These are phyloP conservation scores for Pinus tabuliformis DNA, from an alignment of 75 land plant genomes.

Conservation along the genomic window DNA sequence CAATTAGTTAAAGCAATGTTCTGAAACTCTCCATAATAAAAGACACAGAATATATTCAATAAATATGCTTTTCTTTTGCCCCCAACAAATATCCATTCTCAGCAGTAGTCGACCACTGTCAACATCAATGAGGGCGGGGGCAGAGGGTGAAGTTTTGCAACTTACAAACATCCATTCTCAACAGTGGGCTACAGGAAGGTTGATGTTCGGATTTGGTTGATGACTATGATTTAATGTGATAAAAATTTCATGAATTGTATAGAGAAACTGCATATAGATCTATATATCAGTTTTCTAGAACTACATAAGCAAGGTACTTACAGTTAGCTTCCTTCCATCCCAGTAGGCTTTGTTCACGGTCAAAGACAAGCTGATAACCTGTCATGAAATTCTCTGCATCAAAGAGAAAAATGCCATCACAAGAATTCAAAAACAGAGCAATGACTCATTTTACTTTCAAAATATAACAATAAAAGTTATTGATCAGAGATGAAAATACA, in stretches of 20 bases:
- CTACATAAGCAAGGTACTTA: conserved; percentile 12
- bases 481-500: neutral
- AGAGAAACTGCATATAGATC: neutral
- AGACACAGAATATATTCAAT: neutral
- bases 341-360: conserved; percentile 21
- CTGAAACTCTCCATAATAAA: neutral
- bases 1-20: neutral
- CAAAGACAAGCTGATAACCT: conserved; percentile 32
- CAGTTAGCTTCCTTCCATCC: conserved; percentile 36
- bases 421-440: neutral
- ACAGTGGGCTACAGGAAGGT: neutral
- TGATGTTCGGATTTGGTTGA: neutral
- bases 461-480: neutral
- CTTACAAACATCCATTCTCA: neutral
- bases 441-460: neutral
- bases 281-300: neutral
- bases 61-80: no score
- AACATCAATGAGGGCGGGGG: no score
- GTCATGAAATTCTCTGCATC: conserved; percentile 51
- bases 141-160: no score
- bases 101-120: no score
- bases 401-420: neutral
- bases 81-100: no score
- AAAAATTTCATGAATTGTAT: neutral
- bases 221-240: neutral